These are phyloP conservation scores for Aspergillus cavernicola DNA, from an alignment of 495 filamentous ascomycete species.

Conservation along the genomic window DNA sequence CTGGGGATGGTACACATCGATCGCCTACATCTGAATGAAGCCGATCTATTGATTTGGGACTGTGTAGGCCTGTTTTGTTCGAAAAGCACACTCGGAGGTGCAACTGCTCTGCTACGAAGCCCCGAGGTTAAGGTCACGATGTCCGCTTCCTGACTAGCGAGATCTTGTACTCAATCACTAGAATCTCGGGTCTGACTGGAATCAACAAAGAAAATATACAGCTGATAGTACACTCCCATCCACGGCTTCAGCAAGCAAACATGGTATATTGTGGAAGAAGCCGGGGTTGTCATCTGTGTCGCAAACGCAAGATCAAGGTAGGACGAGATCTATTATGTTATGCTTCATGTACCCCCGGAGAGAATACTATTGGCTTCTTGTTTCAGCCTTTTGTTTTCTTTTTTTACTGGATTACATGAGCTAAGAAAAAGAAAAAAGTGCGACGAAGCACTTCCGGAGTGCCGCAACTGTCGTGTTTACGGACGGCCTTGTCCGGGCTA, in stretches of 20 bases:
- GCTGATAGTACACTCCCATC: not conserved
- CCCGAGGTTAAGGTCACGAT: constrained; percentile 4
- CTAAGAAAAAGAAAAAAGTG: no score
- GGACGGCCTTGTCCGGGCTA: constrained; percentile 44
- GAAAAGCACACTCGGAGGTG: no score
- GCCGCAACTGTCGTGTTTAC: constrained; percentile 40
- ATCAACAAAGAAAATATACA: not conserved
- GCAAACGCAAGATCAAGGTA: constrained; percentile 49
- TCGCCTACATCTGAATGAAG: not conserved
- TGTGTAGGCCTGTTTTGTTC: no score
- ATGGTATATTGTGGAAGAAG: constrained; percentile 48
- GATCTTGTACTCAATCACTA: not conserved
- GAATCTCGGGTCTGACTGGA: not conserved
- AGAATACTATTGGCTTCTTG: not conserved
- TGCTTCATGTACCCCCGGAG: not conserved
- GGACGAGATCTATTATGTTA: constrained; percentile 8
- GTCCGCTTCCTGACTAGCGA: constrained; percentile 1
- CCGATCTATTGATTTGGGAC: no score
- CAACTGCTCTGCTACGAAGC: not conserved
- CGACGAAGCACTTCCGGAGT: constrained; percentile 41
- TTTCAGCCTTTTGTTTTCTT: constrained; percentile 2
- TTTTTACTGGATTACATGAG: no score
- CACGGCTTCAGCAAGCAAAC: constrained; percentile 10
- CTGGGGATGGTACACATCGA: not conserved
- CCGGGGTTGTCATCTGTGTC: constrained; percentile 46